Evolutionary conservation across 345 rosid genomes (phyloP).

Genomic region (Arabis alpina): DNA sequence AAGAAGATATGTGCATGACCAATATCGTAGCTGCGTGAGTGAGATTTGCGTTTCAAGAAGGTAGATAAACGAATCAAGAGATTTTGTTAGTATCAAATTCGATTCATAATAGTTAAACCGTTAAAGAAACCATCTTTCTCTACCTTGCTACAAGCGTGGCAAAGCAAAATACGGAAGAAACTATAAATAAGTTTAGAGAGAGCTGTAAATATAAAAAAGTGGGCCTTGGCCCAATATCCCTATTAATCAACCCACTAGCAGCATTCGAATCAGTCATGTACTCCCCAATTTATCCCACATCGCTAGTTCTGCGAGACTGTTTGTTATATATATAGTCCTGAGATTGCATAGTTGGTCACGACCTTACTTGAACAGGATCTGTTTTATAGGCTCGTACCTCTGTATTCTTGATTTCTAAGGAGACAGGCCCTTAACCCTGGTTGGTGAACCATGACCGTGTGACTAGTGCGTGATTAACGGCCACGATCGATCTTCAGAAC

Average conservation of each 20-base stretch:
- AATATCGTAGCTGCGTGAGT: no score
- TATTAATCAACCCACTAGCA: not conserved
- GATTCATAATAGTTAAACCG: no score
- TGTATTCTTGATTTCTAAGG: conserved; percentile 29
- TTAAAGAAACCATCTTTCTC: no score
- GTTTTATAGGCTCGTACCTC: conserved; percentile 31
- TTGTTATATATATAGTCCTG: not conserved
- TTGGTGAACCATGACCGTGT: conserved; percentile 14
- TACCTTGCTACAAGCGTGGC: no score
- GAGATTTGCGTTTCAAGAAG: no score
- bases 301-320: rapidly evolving
- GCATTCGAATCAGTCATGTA: not conserved
- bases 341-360: not conserved
- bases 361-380: conserved; percentile 38
- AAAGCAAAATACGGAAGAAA: no score
- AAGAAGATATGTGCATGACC: no score
- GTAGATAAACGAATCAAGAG: no score
- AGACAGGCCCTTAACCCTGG: conserved; percentile 21
- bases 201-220: not conserved
- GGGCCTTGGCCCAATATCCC: not conserved
- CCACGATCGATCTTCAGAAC: not conserved
- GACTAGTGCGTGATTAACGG: conserved; percentile 34
- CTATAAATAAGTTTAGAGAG: not conserved
- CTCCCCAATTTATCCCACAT: conserved; percentile 19
- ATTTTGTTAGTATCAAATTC: no score